Conservation (phyloP, 345 rosid species). For the Streptanthus diversifolius region DNA sequence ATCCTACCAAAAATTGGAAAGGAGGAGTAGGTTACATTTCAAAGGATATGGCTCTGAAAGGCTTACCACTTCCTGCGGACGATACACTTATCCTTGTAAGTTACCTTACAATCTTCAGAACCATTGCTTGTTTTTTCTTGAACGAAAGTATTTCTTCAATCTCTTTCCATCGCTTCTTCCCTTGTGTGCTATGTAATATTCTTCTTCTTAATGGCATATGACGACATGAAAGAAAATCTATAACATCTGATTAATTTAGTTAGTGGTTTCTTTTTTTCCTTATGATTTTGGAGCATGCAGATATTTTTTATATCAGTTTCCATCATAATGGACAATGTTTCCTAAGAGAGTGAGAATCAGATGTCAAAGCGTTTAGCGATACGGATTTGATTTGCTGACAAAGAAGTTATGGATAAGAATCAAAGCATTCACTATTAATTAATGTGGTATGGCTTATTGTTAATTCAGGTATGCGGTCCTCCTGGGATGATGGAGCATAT, state of each 20-base stretch:
- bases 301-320: not conserved
- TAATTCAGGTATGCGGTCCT: constrained; percentile 84
- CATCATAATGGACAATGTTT: not conserved
- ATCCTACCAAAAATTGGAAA: constrained; percentile 84
- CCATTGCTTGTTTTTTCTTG: not conserved
- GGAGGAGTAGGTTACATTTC: constrained; percentile 86
- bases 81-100: constrained; percentile 84
- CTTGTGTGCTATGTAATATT: not conserved
- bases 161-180: not conserved
- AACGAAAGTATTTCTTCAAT: not conserved
- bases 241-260: not conserved
- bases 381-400: not conserved
- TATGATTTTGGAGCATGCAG: not conserved
- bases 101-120: constrained; percentile 9
- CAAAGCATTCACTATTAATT: not conserved
- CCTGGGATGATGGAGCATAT: constrained; percentile 94
- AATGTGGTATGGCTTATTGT: not conserved
- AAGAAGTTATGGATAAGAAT: not conserved
- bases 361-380: not conserved
- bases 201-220: not conserved
- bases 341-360: not conserved
- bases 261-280: not conserved
- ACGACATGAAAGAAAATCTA: not conserved
- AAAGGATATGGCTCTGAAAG: constrained; percentile 71
- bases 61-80: constrained; percentile 78